phyloP scores from a whole-genome alignment of 352 stramenopile species.

The Phytophthora pluvialis region DNA sequence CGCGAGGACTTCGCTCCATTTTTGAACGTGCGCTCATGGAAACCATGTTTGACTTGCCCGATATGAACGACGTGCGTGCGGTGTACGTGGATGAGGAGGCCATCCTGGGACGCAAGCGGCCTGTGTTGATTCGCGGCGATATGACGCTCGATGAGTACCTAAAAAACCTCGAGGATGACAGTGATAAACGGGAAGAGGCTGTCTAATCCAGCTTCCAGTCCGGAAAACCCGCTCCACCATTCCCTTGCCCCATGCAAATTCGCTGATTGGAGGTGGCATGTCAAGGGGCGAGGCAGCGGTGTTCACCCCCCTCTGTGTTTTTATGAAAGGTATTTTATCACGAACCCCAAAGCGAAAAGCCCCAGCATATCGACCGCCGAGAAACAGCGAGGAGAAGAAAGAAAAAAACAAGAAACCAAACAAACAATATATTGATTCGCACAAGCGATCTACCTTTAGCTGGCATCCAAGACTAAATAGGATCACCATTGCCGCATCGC shows the following conservation, averaged over 20 bases:
- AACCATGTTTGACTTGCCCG: constrained; percentile 97
- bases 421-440: constrained; percentile 38
- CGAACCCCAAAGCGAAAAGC: constrained; percentile 20
- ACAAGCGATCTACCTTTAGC: constrained; percentile 19
- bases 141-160: constrained; percentile 77
- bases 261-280: constrained; percentile 13
- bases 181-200: constrained; percentile 61
- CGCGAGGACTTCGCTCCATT: constrained; percentile 95
- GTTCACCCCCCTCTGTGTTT: constrained; percentile 23
- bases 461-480: background rate
- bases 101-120: constrained; percentile 89
- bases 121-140: constrained; percentile 88
- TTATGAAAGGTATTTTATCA: constrained; percentile 47
- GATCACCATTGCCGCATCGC: no score
- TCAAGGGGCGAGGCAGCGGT: constrained; percentile 11
- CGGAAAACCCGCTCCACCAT: background rate
- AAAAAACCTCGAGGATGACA: constrained; percentile 71
- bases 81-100: constrained; percentile 95
- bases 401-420: constrained; percentile 29
- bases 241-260: constrained; percentile 6
- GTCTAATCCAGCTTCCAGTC: constrained; percentile 37
- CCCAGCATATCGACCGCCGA: constrained; percentile 16
- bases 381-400: constrained; percentile 26
- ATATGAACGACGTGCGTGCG: constrained; percentile 90
- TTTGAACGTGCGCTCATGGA: constrained; percentile 95